Evolutionary conservation across 441 rosid species (phyloP).

Genomic region (Isatis lusitanica): DNA sequence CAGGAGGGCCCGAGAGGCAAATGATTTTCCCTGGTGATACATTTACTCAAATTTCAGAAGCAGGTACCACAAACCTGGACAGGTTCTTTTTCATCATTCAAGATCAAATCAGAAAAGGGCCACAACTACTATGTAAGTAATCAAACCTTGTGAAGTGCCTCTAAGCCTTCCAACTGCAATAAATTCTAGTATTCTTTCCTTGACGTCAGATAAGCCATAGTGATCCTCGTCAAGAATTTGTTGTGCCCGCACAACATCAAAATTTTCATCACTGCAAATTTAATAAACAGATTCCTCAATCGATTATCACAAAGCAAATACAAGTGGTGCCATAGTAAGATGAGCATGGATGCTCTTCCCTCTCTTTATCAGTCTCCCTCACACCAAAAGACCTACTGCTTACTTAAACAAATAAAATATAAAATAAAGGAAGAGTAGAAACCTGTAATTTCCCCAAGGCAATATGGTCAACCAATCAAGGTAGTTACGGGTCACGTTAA

Average conservation of each 20-base stretch:
- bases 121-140: conserved; percentile 10
- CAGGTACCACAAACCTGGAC: background rate
- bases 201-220: conserved; percentile 94
- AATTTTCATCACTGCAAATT: conserved; percentile 84
- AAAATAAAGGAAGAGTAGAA: conserved; percentile 23
- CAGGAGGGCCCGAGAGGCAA: conserved; percentile 99
- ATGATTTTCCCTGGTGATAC: conserved; percentile 83
- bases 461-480: conserved; percentile 96
- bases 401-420: background rate
- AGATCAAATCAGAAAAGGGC: conserved; percentile 13
- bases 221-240: conserved; percentile 96
- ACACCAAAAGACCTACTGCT: conserved; percentile 7
- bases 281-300: conserved; percentile 1
- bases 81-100: conserved; percentile 6
- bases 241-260: conserved; percentile 90
- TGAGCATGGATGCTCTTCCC: conserved; percentile 1
- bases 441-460: conserved; percentile 99
- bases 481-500: conserved; percentile 99
- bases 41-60: conserved; percentile 22
- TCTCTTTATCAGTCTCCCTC: conserved; percentile 5
- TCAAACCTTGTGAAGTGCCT: conserved; percentile 93
- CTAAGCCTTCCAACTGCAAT: conserved; percentile 98
- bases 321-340: background rate
- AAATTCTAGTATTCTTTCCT: conserved; percentile 96
- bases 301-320: conserved; percentile 12